Evolutionary conservation across 164 flowering plant genomes (phyloP), one percentile per base, ranked within the genome.

Genomic region (Liriodendron chinense): DNA sequence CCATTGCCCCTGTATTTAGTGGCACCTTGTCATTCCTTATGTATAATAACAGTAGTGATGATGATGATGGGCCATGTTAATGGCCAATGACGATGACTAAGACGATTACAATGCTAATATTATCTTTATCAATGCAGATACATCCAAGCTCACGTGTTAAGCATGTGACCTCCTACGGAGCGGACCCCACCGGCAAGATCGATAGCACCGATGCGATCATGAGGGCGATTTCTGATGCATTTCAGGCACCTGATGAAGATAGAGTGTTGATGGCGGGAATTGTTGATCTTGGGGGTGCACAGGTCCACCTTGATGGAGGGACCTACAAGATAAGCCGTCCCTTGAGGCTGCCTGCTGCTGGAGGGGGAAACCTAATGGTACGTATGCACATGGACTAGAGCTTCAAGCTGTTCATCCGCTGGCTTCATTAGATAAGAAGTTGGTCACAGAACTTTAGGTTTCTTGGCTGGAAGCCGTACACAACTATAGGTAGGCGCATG

Each of bases 331-430:
- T 77, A 34, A 50, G 56, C 74, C 64, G 65, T 1, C 79, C 79
- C 53, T 48, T 77, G n/a, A 43, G 24, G 8, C 25, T 77, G 8
- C 79, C 79, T 4, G 70, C 75, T 25, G 9, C 24, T 50, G 71
- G 70, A 2, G 70, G 70, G 28, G 79, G 75, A 61, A 77, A 77
- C 66, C 21, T 77, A 28, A 6, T 64, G 79, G 79, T 77, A 77
- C 1, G 43, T 28, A n/a, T n/a, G n/a, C n/a, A n/a, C n/a, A n/a
- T n/a, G n/a, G n/a, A n/a, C n/a, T n/a, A n/a, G n/a, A n/a, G n/a
- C n/a, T n/a, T n/a, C n/a, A n/a, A n/a, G n/a, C n/a, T n/a, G n/a
- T n/a, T n/a, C n/a, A n/a, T n/a, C n/a, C n/a, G n/a, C n/a, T n/a
- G n/a, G n/a, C n/a, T n/a, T n/a, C n/a, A n/a, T n/a, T n/a, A n/a